These are phyloP conservation scores for Tetrapyrgos nigripes DNA, from an alignment of 1,284 basidiomycete species.

Conservation along the genomic window DNA sequence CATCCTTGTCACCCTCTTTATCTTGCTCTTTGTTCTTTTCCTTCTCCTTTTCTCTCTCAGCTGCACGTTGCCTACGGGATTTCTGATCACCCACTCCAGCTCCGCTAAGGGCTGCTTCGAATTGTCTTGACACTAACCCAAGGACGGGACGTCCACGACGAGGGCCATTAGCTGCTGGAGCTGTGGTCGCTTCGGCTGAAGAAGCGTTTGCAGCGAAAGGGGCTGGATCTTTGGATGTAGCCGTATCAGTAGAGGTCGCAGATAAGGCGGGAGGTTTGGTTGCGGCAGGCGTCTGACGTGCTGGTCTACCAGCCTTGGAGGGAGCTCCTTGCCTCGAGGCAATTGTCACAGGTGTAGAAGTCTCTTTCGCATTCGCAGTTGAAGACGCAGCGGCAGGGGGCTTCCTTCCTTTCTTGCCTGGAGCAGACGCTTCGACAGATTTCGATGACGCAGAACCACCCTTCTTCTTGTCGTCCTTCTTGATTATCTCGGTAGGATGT, in stretches of 20 bases:
- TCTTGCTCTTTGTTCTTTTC: neutral
- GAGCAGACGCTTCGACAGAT: slow-evolving; percentile 6
- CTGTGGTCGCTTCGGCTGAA: neutral
- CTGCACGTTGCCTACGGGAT: slow-evolving; percentile 30
- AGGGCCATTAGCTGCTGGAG: slow-evolving; percentile 21
- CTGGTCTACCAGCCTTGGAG: slow-evolving; percentile 22
- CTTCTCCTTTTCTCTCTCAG: slow-evolving; percentile 29
- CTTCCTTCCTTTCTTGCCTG: slow-evolving; percentile 52
- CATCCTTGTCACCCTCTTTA: slow-evolving; percentile 23
- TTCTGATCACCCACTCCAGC: slow-evolving; percentile 52
- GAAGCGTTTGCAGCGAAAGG: slow-evolving; percentile 3
- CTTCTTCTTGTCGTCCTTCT: slow-evolving; percentile 58
- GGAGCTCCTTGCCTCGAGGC: slow-evolving; percentile 20
- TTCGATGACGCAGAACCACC: slow-evolving; percentile 17
- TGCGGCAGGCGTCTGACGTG: neutral
- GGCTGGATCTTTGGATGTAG: neutral
- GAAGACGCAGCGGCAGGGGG: slow-evolving; percentile 34
- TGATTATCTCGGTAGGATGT: slow-evolving; percentile 26
- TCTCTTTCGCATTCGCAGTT: slow-evolving; percentile 17
- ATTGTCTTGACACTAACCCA: slow-evolving; percentile 65
- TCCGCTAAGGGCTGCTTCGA: slow-evolving; percentile 68
- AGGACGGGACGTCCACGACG: slow-evolving; percentile 61
- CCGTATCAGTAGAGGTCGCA: neutral
- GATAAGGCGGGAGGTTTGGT: neutral
- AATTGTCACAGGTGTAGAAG: slow-evolving; percentile 4